Evolutionary conservation across 2,329 filamentous ascomycete species (phyloP).

Genomic region (Colletotrichum viniferum): DNA sequence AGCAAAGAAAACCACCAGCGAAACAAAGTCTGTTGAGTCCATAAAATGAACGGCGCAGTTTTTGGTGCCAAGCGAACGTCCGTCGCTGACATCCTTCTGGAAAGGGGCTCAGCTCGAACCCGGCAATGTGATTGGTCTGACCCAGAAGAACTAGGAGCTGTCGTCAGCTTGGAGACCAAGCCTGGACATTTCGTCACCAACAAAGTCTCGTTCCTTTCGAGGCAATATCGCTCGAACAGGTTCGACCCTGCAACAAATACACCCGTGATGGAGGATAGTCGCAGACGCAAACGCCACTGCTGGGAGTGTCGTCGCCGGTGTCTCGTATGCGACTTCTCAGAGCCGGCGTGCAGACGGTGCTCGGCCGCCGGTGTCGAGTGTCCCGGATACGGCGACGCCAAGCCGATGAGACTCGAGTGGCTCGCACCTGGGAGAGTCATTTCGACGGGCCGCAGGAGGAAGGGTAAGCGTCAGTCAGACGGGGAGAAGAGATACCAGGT

Average conservation of each 20-base stretch:
- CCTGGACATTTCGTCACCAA: background rate
- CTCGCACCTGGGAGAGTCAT: background rate
- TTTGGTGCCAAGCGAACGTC: background rate
- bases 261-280: background rate
- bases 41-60: background rate
- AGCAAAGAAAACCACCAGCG: background rate
- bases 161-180: background rate
- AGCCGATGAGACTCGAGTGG: background rate
- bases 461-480: background rate
- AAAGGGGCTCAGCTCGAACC: background rate
- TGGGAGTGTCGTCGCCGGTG: slow-evolving; percentile 4
- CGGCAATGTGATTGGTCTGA: background rate
- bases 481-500: background rate
- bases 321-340: background rate
- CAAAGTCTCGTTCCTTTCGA: background rate
- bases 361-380: background rate
- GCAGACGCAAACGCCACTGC: background rate
- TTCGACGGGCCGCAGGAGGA: background rate
- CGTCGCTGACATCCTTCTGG: no score
- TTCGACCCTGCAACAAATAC: background rate
- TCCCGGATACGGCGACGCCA: background rate
- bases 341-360: background rate
- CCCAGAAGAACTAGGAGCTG: background rate
- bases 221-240: fast-evolving
- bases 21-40: background rate